Evolutionary conservation across 2,329 filamentous ascomycete genomes (phyloP).

Genomic region (Cladosporium velox): DNA sequence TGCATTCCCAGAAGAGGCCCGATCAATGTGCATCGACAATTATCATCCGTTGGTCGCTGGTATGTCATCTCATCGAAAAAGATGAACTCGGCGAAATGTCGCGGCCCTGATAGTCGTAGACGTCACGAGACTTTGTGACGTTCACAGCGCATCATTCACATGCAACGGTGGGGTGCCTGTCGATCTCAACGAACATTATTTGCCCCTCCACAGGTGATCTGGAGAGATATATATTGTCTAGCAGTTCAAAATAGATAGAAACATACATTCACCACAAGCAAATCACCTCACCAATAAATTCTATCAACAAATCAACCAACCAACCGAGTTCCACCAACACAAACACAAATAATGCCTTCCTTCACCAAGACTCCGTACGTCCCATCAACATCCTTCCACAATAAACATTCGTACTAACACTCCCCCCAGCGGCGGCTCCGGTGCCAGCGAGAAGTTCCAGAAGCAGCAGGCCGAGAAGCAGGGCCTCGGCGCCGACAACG

Average conservation of each 20-base stretch:
- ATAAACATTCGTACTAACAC: neutral
- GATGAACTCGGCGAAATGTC: neutral
- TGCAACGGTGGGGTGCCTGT: conserved; percentile 6
- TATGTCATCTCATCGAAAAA: neutral
- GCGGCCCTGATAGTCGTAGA: neutral
- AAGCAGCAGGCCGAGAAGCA: conserved; percentile 40
- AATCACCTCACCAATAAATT: neutral
- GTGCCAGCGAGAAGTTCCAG: conserved; percentile 37
- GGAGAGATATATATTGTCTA: neutral
- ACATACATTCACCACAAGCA: neutral
- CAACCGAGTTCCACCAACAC: neutral
- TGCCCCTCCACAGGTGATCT: neutral
- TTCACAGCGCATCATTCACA: conserved; percentile 8
- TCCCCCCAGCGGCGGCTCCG: conserved; percentile 13
- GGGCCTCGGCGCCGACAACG: conserved; percentile 38
- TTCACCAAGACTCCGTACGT: conserved; percentile 15
- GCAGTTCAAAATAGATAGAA: neutral
- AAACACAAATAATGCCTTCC: conserved; percentile 1
- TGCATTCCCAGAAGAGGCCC: neutral
- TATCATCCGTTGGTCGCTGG: neutral
- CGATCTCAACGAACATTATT: conserved; percentile 11
- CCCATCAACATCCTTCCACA: neutral
- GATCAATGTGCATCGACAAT: neutral
- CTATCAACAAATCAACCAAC: neutral
- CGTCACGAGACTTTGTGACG: conserved; percentile 11